Evolutionary conservation across 352 stramenopile genomes (phyloP).

Genomic region (Pythium brachiatum): DNA sequence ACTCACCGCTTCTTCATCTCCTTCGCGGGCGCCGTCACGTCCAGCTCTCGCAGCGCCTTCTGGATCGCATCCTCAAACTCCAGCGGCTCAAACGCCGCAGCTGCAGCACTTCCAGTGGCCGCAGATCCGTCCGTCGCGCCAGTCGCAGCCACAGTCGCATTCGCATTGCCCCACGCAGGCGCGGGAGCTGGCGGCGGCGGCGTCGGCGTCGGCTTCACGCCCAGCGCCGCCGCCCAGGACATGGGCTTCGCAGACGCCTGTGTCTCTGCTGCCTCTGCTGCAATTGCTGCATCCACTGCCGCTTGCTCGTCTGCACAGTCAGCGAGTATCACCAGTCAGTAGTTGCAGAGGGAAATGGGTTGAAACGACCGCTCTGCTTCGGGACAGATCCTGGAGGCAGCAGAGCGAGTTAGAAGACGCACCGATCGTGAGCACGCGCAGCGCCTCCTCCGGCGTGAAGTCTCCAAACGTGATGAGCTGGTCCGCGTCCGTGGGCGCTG

Average conservation of each 20-base stretch:
- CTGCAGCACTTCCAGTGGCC: background rate
- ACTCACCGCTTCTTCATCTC: constrained; percentile 82
- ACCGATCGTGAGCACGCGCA: constrained; percentile 26
- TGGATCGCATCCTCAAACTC: constrained; percentile 72
- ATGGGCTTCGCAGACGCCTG: constrained; percentile 29
- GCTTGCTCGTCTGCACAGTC: constrained; percentile 8
- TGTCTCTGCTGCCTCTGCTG: constrained; percentile 6
- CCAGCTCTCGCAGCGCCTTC: constrained; percentile 44
- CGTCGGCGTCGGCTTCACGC: constrained; percentile 29
- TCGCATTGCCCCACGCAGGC: constrained; percentile 30
- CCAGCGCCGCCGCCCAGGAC: constrained; percentile 61
- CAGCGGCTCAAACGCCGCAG: constrained; percentile 21
- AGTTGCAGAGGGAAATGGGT: no score
- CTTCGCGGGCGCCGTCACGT: constrained; percentile 58
- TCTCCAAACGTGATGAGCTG: constrained; percentile 74
- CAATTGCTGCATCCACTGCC: background rate
- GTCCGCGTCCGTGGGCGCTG: constrained; percentile 13
- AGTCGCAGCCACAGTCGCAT: background rate
- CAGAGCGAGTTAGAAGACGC: background rate
- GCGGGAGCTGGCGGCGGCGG: constrained; percentile 18
- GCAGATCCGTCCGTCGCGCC: background rate
- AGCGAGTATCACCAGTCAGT: background rate
- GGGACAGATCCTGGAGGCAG: background rate
- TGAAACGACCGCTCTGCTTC: constrained; percentile 9
- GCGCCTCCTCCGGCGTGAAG: constrained; percentile 71